Percentiles rank a stretch among this genome's conserved stretches.
These are phyloP conservation scores for Diaporthe nobilis DNA, from an alignment of 2,329 filamentous ascomycete genomes.

Conservation along the genomic window DNA sequence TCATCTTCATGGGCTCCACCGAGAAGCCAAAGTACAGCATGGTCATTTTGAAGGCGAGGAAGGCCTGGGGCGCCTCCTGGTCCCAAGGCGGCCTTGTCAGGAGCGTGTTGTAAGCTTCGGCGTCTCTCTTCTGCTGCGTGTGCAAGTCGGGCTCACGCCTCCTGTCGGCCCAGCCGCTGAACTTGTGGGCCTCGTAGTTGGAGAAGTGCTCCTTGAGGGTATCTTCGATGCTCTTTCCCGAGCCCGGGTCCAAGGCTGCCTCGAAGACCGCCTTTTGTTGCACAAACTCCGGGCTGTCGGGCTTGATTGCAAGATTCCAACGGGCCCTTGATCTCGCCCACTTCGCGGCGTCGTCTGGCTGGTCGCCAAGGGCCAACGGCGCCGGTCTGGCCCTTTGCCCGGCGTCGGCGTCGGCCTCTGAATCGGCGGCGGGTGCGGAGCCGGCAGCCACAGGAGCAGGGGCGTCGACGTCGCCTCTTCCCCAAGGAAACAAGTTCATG, in stretches of 20 bases:
- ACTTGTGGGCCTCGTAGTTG: conserved; percentile 31
- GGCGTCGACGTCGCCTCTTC: background rate
- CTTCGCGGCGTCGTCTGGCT: conserved; percentile 2
- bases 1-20: conserved; percentile 55
- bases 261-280: background rate
- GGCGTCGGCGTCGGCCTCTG: background rate
- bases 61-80: background rate
- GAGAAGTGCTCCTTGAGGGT: conserved; percentile 30
- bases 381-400: background rate
- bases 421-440: background rate
- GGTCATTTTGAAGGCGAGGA: conserved; percentile 58
- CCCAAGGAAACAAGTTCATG: conserved; percentile 12
- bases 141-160: conserved; percentile 17
- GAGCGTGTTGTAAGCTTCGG: background rate
- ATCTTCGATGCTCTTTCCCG: conserved; percentile 27
- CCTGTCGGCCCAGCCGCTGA: conserved; percentile 36
- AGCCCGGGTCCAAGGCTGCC: background rate
- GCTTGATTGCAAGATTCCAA: conserved; percentile 25
- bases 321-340: conserved; percentile 33
- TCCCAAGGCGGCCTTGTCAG: conserved; percentile 7
- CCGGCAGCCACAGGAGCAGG: background rate
- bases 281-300: background rate
- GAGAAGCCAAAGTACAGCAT: conserved; percentile 64
- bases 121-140: conserved; percentile 24
- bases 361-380: background rate